These are phyloP conservation scores for Puccinia novopanici DNA, from an alignment of 1,284 basidiomycete genomes.

Conservation along the genomic window DNA sequence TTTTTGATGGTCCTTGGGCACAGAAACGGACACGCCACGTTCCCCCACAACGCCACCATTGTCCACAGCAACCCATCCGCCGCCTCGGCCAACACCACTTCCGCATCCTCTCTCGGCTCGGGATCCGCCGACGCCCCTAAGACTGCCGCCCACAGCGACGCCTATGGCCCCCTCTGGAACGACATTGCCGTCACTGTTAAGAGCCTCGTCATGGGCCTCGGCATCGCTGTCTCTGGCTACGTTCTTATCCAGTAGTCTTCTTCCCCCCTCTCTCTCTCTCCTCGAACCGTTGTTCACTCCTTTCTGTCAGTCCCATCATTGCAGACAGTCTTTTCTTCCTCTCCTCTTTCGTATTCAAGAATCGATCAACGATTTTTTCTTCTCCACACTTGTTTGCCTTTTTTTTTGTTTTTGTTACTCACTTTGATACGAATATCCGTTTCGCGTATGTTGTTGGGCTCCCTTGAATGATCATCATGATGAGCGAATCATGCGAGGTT, in stretches of 20 bases:
- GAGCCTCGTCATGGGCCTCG: slow-evolving; percentile 23
- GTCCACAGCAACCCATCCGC: slow-evolving; percentile 5
- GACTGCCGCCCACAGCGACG: slow-evolving; percentile 5
- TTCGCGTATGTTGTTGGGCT: too few relatives aligned
- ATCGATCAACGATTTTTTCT: too few relatives aligned
- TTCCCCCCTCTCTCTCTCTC: not conserved
- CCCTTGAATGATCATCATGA: too few relatives aligned
- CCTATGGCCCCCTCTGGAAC: not conserved
- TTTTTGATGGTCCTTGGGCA: not conserved
- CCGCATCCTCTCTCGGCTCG: not conserved
- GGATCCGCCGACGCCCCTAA: not conserved
- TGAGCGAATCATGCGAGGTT: too few relatives aligned
- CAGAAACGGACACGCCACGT: slow-evolving; percentile 30
- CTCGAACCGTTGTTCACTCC: too few relatives aligned
- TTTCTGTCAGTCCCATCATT: not conserved
- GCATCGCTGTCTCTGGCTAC: slow-evolving; percentile 19
- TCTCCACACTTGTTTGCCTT: not conserved
- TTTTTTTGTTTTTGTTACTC: not conserved
- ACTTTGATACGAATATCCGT: not conserved
- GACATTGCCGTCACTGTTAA: not conserved
- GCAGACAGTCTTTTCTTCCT: not conserved
- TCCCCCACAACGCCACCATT: slow-evolving; percentile 14
- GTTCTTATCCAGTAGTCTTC: slow-evolving; percentile 18
- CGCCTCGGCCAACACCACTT: not conserved
- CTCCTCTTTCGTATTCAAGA: not conserved